Evolutionary conservation across 768 basidiomycete species (phyloP), one percentile per base, ranked within the genome.

Genomic region (Calvatia gigantea): DNA sequence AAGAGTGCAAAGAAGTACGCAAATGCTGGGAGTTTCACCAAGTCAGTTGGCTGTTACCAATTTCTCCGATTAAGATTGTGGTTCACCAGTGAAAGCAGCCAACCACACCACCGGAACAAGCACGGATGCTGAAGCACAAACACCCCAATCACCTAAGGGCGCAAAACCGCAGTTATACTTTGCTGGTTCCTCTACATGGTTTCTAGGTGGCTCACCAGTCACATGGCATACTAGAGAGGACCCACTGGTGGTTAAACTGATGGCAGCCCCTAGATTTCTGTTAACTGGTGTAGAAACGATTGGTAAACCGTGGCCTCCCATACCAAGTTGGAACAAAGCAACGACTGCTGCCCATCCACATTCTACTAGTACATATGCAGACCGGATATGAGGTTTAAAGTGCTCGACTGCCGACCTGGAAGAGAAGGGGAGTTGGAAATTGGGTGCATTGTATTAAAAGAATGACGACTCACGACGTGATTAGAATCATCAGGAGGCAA

Each of bases 1-100:
- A 78, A 73, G 23, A 89, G 69, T 3, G 73, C 63, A 60, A 87
- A 71, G 61, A 82, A 83, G 61, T 89, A 86, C 8, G 73, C 63
- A 8, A 84, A 62, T 25, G 61, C 69, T 69, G 37, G 8, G 38
- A 23, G 17, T 54, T 51, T 21, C 25, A 11, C 23, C 14, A 32
- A 27, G 38, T 46, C 11, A 38, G 56, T 15, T 48, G 14, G 39
- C 37, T 25, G 56, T 32, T 57, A 54, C 37, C 39, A 21, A n/a
- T 4, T 32, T 28, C 21, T 12, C 17, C 27, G 31, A 27, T 15
- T 25, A 17, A 21, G 27, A 31, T 44, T 38, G 39, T 6, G 27
- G 17, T 48, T 39, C 64, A 84, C 83, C 64, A 37, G 74, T 70
- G 51, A 82, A 54, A 55, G 75, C 73, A 49, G 66, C 73, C 27